Percentiles rank a stretch among this genome's conserved stretches.
Evolutionary conservation across 148 eudicot genomes (phyloP).

Genomic region (Bassia scoparia): DNA sequence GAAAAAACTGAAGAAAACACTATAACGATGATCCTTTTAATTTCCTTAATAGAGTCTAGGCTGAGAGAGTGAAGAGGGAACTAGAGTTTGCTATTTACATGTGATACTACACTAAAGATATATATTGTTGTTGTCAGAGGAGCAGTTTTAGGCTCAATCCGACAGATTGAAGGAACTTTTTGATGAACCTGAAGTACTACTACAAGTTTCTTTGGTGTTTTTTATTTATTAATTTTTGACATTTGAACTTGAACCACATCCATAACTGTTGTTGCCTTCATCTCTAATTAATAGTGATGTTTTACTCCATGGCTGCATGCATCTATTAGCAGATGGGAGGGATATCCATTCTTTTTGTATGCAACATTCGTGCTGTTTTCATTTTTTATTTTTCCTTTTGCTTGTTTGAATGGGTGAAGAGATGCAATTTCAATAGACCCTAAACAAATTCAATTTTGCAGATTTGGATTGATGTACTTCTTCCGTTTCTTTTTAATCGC

Average conservation of each 20-base stretch:
- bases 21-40: too few species aligned
- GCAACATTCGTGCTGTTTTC: neutral
- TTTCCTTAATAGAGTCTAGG: too few species aligned
- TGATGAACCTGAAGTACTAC: slow-evolving; percentile 36
- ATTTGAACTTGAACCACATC: neutral
- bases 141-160: slow-evolving; percentile 45
- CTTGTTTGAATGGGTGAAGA: neutral
- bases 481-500: too few species aligned
- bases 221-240: neutral
- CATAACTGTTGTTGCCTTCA: neutral
- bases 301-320: neutral
- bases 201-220: neutral
- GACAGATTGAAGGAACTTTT: slow-evolving; percentile 42
- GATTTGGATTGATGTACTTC: neutral
- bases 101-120: neutral
- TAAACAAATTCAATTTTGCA: neutral
- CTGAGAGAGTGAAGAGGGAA: too few species aligned
- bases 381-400: neutral
- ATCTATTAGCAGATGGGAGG: neutral
- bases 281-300: neutral
- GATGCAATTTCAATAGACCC: neutral
- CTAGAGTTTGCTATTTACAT: too few species aligned
- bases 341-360: neutral
- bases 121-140: slow-evolving; percentile 35
- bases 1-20: too few species aligned